A percentile compares a stretch with the other conserved stretches of the same genome.
phyloP scores from a whole-genome alignment of 1,139 yeast species.

The Candida tropicalis region DNA sequence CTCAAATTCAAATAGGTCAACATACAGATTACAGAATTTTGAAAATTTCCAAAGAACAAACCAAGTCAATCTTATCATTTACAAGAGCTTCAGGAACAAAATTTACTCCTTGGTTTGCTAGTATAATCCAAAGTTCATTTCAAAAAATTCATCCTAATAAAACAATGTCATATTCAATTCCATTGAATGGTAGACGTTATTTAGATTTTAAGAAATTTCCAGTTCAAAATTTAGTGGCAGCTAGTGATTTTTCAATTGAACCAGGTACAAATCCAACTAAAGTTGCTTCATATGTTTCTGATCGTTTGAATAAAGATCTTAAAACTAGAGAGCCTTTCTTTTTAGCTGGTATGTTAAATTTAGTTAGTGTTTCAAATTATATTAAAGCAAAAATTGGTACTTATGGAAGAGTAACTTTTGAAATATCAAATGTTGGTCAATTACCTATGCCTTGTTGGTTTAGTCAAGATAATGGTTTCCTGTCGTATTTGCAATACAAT shows the following conservation, averaged over 20 bases:
- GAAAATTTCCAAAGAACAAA: constrained; percentile 16
- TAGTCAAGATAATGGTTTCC: constrained; percentile 28
- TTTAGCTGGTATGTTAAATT: constrained; percentile 23
- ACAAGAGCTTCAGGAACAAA: constrained; percentile 23
- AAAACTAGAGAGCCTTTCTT: constrained; percentile 20
- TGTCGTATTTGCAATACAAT: constrained; percentile 23
- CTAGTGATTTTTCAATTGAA: constrained; percentile 13
- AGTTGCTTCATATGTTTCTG: constrained; percentile 13
- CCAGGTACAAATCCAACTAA: constrained; percentile 18
- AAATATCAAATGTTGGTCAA: constrained; percentile 33
- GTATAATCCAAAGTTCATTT: constrained; percentile 22
- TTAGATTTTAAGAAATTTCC: constrained; percentile 21
- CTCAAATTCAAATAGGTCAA: constrained; percentile 14
- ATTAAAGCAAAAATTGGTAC: constrained; percentile 16
- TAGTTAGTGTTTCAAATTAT: constrained; percentile 18
- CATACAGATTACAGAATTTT: constrained; percentile 19
- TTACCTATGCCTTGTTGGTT: constrained; percentile 23
- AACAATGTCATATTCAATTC: constrained; percentile 19
- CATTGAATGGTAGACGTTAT: constrained; percentile 31
- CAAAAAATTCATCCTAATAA: constrained; percentile 17
- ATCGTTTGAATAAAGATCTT: constrained; percentile 15
- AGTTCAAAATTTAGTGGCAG: constrained; percentile 19
- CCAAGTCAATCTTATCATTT: constrained; percentile 15
- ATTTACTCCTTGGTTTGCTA: constrained; percentile 29
- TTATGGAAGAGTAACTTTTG: constrained; percentile 21